phyloP scores from a whole-genome alignment of 768 basidiomycete species.

The Xerocomus spinulosus region DNA sequence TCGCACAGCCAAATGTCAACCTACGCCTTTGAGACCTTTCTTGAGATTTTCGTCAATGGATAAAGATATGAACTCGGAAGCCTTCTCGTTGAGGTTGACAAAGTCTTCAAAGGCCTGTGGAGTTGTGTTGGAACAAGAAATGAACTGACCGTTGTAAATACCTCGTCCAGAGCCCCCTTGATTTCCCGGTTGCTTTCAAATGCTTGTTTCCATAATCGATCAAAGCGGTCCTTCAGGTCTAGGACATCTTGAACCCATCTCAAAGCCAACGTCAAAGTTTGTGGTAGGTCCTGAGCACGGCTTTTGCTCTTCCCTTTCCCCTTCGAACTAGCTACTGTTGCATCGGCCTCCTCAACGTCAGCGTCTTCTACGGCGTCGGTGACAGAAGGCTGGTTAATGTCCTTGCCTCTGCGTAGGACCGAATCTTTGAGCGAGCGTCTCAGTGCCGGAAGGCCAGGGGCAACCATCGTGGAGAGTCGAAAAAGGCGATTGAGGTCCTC shows the following conservation, averaged over 20 bases:
- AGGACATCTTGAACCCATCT: slow-evolving; percentile 94
- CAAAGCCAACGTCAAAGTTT: slow-evolving; percentile 57
- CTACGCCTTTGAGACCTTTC: slow-evolving; percentile 89
- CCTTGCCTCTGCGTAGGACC: slow-evolving; percentile 66
- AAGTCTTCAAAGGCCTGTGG: slow-evolving; percentile 86
- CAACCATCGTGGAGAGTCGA: slow-evolving; percentile 64
- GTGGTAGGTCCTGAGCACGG: slow-evolving; percentile 38
- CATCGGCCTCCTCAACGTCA: slow-evolving; percentile 36
- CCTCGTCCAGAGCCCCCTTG: slow-evolving; percentile 82
- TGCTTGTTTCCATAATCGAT: slow-evolving; percentile 63
- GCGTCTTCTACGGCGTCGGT: slow-evolving; percentile 36
- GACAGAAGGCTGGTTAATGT: slow-evolving; percentile 66
- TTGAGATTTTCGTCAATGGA: slow-evolving; percentile 96
- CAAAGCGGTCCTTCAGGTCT: slow-evolving; percentile 89
- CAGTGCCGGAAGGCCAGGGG: slow-evolving; percentile 60
- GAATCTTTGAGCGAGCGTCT: slow-evolving; percentile 67
- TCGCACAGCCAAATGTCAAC: slow-evolving; percentile 25
- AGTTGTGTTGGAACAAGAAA: slow-evolving; percentile 2
- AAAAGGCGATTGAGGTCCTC: slow-evolving; percentile 79
- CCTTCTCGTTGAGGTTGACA: slow-evolving; percentile 81
- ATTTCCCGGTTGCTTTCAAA: slow-evolving; percentile 72
- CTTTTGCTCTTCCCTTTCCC: slow-evolving; percentile 56
- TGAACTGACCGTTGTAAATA: slow-evolving; percentile 29
- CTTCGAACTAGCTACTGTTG: slow-evolving; percentile 33
- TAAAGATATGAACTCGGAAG: slow-evolving; percentile 91